phyloP scores from a whole-genome alignment of 2,329 filamentous ascomycete species.

The Lachnellula arida region DNA sequence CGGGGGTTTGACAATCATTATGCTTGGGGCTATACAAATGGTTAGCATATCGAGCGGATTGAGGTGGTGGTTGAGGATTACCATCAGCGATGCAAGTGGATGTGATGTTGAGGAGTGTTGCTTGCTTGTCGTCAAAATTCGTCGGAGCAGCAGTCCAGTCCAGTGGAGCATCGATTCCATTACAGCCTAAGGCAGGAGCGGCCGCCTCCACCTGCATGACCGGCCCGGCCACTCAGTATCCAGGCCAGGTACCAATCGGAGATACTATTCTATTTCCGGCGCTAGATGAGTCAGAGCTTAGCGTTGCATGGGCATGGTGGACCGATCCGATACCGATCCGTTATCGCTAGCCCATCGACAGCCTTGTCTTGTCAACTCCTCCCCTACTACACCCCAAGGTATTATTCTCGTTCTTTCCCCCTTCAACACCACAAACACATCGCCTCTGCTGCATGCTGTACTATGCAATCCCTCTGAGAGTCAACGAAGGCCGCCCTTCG shows the following conservation, averaged over 20 bases:
- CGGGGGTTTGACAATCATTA: conserved; percentile 27
- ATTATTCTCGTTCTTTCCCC: neutral
- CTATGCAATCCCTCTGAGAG: neutral
- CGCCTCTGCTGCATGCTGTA: neutral
- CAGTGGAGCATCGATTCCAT: neutral
- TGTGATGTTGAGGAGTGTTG: neutral
- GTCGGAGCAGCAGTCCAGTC: neutral
- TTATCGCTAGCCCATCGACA: no score
- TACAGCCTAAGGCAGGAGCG: neutral
- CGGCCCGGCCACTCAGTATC: no score
- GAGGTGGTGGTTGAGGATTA: neutral
- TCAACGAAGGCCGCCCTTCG: neutral
- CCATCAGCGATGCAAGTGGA: neutral
- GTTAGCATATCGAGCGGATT: neutral
- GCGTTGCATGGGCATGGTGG: no score
- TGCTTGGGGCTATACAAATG: conserved; percentile 8
- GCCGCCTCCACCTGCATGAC: neutral
- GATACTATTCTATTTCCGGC: no score
- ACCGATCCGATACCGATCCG: no score
- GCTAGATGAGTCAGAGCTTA: no score
- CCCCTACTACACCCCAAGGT: no score
- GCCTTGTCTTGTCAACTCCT: no score
- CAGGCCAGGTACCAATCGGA: no score
- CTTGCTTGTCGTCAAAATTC: conserved; percentile 11
- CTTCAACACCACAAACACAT: neutral